Evolutionary conservation across 2,329 filamentous ascomycete species (phyloP), one percentile per base, ranked within the genome.

Genomic region (Aspergillus vadensis): DNA sequence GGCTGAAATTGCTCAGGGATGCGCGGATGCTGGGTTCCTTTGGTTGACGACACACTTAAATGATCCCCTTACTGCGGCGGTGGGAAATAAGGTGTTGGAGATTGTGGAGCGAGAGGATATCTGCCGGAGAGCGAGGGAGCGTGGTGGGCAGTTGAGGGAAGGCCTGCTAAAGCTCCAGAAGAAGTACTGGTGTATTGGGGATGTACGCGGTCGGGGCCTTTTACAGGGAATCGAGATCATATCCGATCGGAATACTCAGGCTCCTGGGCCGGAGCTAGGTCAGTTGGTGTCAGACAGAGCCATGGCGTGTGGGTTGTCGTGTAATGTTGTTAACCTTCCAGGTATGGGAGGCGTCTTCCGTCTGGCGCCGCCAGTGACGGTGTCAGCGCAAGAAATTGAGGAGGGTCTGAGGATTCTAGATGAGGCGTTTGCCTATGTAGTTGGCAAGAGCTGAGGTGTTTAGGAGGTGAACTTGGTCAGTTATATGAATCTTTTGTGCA

Each of bases 31-130:
- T 3, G 81, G 79, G 27, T 88, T 81, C 65, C 75, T 84, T 17
- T 88, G 84, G 67, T 82, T 85, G 63, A 88, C 85, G 0, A 88
- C 86, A 0, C 86, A 88, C 64, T 73, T 87, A 52, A 87, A 88
- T 63, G 86, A 88, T 63, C 85, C 86, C 0, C 72, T 88, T 0
- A 81, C 85, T 0, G 84, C 84, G 0, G 83, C 85, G 0, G 84
- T 88, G 1, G 85, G 85, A 0, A 77, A 83, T 62, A 87, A 87
- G 67, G 85, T 88, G 2, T 77, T 88, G 1, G 85, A 88, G 60
- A 85, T 88, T 12, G 83, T 88, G 1, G 76, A 83, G 19, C 76
- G 85, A 1, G 85, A 88, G 62, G 73, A 79, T 19, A 73, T 88
- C 9, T 80, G 83, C 17, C 72, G 74, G 60, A 76, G 78, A 2